phyloP scores from a whole-genome alignment of 805 yeast species.

The Tetrapisispora arboricola region DNA sequence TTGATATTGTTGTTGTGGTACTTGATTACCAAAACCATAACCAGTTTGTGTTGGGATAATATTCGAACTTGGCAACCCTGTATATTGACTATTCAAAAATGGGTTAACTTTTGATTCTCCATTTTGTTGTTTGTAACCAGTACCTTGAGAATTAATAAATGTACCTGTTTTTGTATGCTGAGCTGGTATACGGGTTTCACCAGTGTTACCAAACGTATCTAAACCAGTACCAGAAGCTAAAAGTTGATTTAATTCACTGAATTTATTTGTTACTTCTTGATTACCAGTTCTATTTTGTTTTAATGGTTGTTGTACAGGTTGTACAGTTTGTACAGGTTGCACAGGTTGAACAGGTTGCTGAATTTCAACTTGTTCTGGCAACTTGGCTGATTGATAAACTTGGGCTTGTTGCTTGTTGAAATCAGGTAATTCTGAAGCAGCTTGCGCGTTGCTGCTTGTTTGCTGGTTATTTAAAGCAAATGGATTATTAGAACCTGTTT shows the following conservation, averaged over 20 bases:
- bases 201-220: conserved; percentile 59
- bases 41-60: conserved; percentile 84
- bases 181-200: conserved; percentile 65
- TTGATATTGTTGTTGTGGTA: conserved; percentile 12
- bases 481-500: conserved; percentile 72
- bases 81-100: conserved; percentile 52
- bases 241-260: conserved; percentile 66
- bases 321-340: conserved; percentile 5
- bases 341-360: conserved; percentile 1
- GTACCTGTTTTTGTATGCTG: conserved; percentile 78
- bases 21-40: conserved; percentile 84
- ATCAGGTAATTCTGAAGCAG: conserved; percentile 4
- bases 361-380: conserved; percentile 3
- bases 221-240: conserved; percentile 82
- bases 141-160: conserved; percentile 81
- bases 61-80: conserved; percentile 55
- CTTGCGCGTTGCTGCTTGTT: conserved; percentile 1
- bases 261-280: conserved; percentile 43
- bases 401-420: conserved; percentile 2
- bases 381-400: conserved; percentile 1
- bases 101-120: conserved; percentile 33
- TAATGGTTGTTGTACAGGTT: conserved; percentile 29
- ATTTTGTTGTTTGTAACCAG: conserved; percentile 52
- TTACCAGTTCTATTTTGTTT: conserved; percentile 43
- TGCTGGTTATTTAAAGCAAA: conserved; percentile 40